Evolutionary conservation across 225 moss, liverwort and hornwort genomes (phyloP).

Genomic region (Physcomitrium patens): DNA sequence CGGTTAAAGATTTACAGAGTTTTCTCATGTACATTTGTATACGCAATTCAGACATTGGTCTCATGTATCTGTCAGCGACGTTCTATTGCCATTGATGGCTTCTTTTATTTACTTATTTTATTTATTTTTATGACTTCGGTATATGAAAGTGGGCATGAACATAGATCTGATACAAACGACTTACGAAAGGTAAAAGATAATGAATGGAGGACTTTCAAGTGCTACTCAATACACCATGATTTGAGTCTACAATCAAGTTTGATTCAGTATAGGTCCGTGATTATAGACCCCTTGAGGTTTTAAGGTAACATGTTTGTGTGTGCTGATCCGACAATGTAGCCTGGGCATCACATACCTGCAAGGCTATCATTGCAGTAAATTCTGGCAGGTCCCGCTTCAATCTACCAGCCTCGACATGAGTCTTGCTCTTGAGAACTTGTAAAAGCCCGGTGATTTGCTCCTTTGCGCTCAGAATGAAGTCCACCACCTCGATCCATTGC

Average conservation of each 20-base stretch:
- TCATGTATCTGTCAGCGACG: too few species aligned
- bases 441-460: conserved; percentile 51
- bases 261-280: conserved; percentile 33
- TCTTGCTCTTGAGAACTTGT: conserved; percentile 49
- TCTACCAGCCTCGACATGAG: conserved; percentile 38
- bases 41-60: too few species aligned
- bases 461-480: conserved; percentile 67
- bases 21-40: too few species aligned
- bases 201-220: too few species aligned
- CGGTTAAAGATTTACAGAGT: too few species aligned
- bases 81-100: too few species aligned
- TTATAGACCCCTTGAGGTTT: conserved; percentile 13
- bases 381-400: conserved; percentile 39
- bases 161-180: too few species aligned
- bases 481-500: conserved; percentile 61
- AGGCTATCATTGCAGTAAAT: conserved; percentile 31
- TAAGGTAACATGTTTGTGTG: background rate
- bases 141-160: too few species aligned
- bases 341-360: conserved; percentile 29
- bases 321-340: conserved; percentile 17
- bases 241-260: conserved; percentile 26
- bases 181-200: too few species aligned
- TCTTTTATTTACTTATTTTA: too few species aligned
- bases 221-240: conserved; percentile 5
- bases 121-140: too few species aligned